phyloP scores from a whole-genome alignment of 2,329 filamentous ascomycete species.

The Tolypocladium tundrense region DNA sequence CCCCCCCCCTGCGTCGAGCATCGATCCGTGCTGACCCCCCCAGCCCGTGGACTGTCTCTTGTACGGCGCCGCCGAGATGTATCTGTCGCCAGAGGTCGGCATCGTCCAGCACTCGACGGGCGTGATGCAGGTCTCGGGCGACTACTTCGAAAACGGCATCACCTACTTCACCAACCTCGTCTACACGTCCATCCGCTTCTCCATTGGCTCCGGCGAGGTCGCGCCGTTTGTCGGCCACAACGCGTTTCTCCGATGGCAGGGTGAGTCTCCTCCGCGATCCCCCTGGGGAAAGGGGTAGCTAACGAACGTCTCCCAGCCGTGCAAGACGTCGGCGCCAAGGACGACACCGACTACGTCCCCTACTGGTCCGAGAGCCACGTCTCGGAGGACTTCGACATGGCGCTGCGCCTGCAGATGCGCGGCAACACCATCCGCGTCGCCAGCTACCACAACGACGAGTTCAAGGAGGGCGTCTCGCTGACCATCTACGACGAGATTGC shows the following conservation, averaged over 20 bases:
- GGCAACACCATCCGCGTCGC: constrained; percentile 61
- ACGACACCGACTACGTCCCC: constrained; percentile 43
- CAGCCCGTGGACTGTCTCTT: constrained; percentile 54
- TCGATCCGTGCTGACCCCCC: neutral
- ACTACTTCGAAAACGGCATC: constrained; percentile 63
- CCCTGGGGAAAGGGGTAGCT: neutral
- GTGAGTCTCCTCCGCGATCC: neutral
- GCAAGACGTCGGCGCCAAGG: constrained; percentile 19
- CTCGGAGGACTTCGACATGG: constrained; percentile 70
- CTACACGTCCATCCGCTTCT: constrained; percentile 62
- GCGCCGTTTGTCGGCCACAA: constrained; percentile 73
- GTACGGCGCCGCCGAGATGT: constrained; percentile 63
- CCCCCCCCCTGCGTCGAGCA: no score
- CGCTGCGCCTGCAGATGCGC: constrained; percentile 57
- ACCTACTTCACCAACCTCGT: constrained; percentile 74
- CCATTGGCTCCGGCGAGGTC: constrained; percentile 60
- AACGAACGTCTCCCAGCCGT: constrained; percentile 12
- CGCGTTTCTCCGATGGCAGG: constrained; percentile 58
- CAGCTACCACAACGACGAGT: constrained; percentile 57
- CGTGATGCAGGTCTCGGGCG: constrained; percentile 65
- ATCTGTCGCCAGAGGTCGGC: constrained; percentile 56
- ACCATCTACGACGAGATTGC: constrained; percentile 64
- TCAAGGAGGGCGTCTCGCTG: constrained; percentile 64
- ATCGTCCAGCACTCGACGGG: constrained; percentile 65
- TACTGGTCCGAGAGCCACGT: constrained; percentile 71